Conservation (phyloP, 495 filamentous ascomycete species). For the Aspergillus campestris region DNA sequence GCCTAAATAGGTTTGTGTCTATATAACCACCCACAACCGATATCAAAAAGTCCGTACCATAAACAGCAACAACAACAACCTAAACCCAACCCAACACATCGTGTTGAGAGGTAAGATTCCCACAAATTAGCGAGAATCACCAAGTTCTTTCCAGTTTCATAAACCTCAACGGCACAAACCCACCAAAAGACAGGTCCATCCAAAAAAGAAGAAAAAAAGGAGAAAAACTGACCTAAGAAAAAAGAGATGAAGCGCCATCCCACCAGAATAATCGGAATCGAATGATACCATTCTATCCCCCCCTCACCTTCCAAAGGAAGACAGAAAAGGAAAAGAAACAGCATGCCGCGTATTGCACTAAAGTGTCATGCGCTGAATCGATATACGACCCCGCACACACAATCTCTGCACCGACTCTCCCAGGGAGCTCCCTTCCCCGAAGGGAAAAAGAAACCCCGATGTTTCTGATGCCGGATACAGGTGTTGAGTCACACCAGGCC, state of each 20-base stretch:
- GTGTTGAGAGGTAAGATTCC: constrained; percentile 4
- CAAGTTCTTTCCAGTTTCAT: constrained; percentile 23
- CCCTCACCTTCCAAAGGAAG: constrained; percentile 18
- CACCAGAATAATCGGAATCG: constrained; percentile 98
- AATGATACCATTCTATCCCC: constrained; percentile 62
- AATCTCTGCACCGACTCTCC: constrained; percentile 92
- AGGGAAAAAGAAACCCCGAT: constrained; percentile 48
- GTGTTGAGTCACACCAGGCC: constrained; percentile 86
- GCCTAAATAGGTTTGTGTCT: too few relatives aligned
- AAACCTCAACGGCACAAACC: background rate
- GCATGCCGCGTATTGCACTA: constrained; percentile 99
- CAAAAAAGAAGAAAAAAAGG: constrained; percentile 3
- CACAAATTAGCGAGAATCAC: constrained; percentile 33
- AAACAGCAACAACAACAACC: background rate
- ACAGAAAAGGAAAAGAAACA: constrained; percentile 26
- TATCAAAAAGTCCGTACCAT: background rate
- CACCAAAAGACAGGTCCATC: constrained; percentile 3
- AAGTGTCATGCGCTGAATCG: constrained; percentile 56
- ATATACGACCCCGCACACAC: constrained; percentile 47
- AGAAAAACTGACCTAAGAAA: constrained; percentile 52
- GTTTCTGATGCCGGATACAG: constrained; percentile 99
- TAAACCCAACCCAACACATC: constrained; percentile 4
- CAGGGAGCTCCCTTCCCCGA: constrained; percentile 48
- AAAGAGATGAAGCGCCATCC: constrained; percentile 65
- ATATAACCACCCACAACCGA: background rate